Conservation (phyloP, 2,329 filamentous ascomycete genomes). For the Thelonectria discophora region DNA sequence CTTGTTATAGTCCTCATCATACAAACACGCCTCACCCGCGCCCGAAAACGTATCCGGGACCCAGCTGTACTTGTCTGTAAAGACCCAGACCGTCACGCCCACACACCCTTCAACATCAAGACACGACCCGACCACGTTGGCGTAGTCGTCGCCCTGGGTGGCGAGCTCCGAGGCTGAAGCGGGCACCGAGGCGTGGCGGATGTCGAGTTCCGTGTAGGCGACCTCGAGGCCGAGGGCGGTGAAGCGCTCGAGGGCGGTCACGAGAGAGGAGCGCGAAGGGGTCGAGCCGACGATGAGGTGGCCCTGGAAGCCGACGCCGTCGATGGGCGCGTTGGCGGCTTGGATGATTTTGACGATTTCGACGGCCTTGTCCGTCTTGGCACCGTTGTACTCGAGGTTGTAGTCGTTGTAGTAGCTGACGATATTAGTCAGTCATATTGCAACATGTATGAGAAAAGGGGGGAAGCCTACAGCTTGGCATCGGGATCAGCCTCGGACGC, state of each 20-base stretch:
- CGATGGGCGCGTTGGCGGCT: conserved; percentile 62
- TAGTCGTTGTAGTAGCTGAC: conserved; percentile 62
- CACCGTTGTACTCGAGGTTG: conserved; percentile 64
- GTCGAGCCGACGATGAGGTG: conserved; percentile 67
- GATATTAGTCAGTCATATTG: conserved; percentile 6
- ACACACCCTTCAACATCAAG: conserved; percentile 51
- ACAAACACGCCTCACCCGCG: conserved; percentile 52
- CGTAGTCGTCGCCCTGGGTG: conserved; percentile 60
- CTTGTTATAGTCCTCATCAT: conserved; percentile 48
- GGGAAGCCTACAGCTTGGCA: conserved; percentile 58
- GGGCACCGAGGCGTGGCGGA: conserved; percentile 59
- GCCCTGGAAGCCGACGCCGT: conserved; percentile 69
- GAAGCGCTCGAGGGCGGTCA: conserved; percentile 59
- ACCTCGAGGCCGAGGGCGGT: conserved; percentile 63
- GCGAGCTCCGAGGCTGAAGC: conserved; percentile 50
- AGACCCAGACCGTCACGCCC: conserved; percentile 56
- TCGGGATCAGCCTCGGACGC: conserved; percentile 62
- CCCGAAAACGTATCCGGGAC: conserved; percentile 51
- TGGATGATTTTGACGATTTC: conserved; percentile 57
- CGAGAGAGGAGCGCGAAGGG: conserved; percentile 55
- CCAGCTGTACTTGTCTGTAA: conserved; percentile 52
- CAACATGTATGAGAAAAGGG: fast-evolving
- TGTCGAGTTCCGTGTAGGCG: conserved; percentile 70
- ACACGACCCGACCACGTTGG: conserved; percentile 49
- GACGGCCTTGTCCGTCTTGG: conserved; percentile 56